Evolutionary conservation across 2,329 filamentous ascomycete species (phyloP).

Genomic region (Ophiostoma quercus): DNA sequence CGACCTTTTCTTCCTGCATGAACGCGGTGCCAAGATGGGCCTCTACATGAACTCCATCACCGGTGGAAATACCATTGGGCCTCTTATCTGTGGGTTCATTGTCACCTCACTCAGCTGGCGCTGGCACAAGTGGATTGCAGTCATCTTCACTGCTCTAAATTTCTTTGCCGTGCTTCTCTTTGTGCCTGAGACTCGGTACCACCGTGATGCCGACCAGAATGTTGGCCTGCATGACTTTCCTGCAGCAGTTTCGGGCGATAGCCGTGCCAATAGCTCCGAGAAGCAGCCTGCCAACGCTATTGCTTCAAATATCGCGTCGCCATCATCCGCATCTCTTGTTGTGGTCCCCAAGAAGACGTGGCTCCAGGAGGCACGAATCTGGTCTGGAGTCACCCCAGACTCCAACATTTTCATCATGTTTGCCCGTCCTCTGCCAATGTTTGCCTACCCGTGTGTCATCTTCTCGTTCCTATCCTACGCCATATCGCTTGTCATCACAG

Average conservation of each 20-base stretch:
- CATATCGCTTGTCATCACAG: neutral
- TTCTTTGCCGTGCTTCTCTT: conserved; percentile 30
- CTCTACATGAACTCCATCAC: conserved; percentile 34
- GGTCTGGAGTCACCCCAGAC: neutral
- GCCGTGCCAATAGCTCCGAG: neutral
- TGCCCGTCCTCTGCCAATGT: neutral
- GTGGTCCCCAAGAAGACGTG: neutral
- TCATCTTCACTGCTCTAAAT: conserved; percentile 31
- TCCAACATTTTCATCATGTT: neutral
- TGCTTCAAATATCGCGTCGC: neutral
- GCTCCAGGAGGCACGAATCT: neutral
- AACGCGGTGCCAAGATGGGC: conserved; percentile 34
- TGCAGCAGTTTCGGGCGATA: neutral
- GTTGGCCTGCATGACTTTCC: neutral
- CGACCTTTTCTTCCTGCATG: conserved; percentile 35
- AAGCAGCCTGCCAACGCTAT: neutral
- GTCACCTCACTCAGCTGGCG: conserved; percentile 32
- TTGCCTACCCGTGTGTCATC: neutral
- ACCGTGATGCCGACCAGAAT: neutral
- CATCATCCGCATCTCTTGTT: neutral
- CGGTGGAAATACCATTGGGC: conserved; percentile 33
- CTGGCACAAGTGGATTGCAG: conserved; percentile 34
- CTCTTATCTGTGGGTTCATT: conserved; percentile 34
- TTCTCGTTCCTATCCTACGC: neutral
- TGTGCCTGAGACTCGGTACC: neutral